These are phyloP conservation scores for Hyaloscypha finlandica DNA, from an alignment of 495 filamentous ascomycete genomes.

Conservation along the genomic window DNA sequence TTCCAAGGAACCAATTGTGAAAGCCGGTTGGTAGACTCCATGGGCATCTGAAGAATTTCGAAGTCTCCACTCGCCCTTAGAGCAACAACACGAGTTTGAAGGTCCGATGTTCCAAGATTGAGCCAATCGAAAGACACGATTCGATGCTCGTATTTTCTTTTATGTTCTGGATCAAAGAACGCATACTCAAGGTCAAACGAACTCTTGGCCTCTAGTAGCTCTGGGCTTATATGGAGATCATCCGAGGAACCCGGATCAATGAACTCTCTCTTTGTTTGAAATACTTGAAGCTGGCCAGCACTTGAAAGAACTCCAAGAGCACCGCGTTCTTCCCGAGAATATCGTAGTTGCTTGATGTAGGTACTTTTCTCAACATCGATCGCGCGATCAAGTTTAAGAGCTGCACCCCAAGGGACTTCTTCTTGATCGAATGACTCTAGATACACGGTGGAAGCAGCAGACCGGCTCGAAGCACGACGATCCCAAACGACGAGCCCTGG, in stretches of 20 bases:
- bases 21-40: conserved; percentile 50
- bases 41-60: conserved; percentile 65
- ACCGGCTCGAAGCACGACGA: conserved; percentile 63
- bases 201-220: conserved; percentile 51
- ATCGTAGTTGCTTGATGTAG: conserved; percentile 76
- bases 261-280: conserved; percentile 68
- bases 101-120: conserved; percentile 56
- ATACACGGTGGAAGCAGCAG: conserved; percentile 46
- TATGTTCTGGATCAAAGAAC: conserved; percentile 43
- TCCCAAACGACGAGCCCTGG: conserved; percentile 85
- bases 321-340: conserved; percentile 71
- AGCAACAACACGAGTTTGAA: conserved; percentile 67
- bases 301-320: conserved; percentile 75
- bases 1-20: conserved; percentile 44
- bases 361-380: conserved; percentile 56
- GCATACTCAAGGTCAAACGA: conserved; percentile 55
- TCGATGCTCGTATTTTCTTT: conserved; percentile 55
- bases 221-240: conserved; percentile 45
- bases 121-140: conserved; percentile 90
- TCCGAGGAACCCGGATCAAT: conserved; percentile 41
- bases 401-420: conserved; percentile 54
- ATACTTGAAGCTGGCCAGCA: conserved; percentile 74
- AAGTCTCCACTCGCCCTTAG: conserved; percentile 68
- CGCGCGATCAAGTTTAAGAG: conserved; percentile 67
- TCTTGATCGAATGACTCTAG: conserved; percentile 48